Evolutionary conservation across 2,329 filamentous ascomycete species (phyloP), one percentile per base, ranked within the genome.

Genomic region (Cladorrhinum sp.): DNA sequence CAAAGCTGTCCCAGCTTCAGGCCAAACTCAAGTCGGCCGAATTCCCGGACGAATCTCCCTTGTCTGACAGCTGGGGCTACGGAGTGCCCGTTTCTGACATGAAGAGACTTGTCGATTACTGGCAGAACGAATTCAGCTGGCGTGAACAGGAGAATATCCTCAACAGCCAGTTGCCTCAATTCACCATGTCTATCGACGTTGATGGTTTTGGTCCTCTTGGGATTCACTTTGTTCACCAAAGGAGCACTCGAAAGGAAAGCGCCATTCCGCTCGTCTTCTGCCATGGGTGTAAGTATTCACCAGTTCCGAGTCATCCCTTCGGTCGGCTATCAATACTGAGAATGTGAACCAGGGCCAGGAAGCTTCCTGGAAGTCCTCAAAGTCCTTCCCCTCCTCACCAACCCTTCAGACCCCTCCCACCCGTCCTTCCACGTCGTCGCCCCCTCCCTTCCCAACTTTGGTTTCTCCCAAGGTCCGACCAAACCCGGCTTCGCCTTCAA

Each of bases 341-440:
- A n/a, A n/a, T n/a, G n/a, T n/a, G n/a, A n/a, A n/a, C n/a, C 28
- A 63, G 59, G 62, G 84, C 89, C 89, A 0, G 88, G 89, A 1
- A 87, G 82, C 64, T 90, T 89, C 69, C 70, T 88, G 52, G 88
- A 91, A 73, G 86, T 85, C 1, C 73, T 76, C 20, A 90, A 88
- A 68, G 74, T 91, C 51, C 75, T 92, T 6, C 79, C 77, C 1
- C 73, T 78, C 0, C 72, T 83, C 14, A 72, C 73, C 0, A 69
- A 74, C 33, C 74, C 68, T 12, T 65, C 18, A 26, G 73, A 23
- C 18, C 12, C 65, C 55, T 74, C 64, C 3, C 62, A 68, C 53
- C 78, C 73, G 53, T 74, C 79, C 0, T 87, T 86, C 65, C 79
- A 86, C 62, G 74, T 86, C 10, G 79, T 87, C 0, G 82, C 82